Evolutionary conservation across 129 eudicot genomes (phyloP).

Genomic region (Escallonia herrerae): DNA sequence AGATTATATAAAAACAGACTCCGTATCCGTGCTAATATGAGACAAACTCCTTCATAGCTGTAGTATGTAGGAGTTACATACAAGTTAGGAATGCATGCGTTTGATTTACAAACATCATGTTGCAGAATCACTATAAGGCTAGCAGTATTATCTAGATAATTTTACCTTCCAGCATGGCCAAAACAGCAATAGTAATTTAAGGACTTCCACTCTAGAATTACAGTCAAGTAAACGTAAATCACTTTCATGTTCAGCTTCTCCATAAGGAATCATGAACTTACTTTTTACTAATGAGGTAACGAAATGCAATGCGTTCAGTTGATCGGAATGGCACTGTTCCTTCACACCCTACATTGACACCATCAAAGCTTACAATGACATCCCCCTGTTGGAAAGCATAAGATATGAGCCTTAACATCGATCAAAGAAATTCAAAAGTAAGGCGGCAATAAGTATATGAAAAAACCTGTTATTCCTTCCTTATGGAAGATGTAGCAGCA

Average conservation of each 20-base stretch:
- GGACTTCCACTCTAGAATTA: too few species aligned
- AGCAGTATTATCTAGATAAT: neutral
- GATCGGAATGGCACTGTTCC: constrained; percentile 95
- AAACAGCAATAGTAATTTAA: too few species aligned
- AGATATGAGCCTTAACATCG: neutral
- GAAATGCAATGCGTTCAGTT: constrained; percentile 94
- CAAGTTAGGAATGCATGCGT: neutral
- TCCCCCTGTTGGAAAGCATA: constrained; percentile 59
- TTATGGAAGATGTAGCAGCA: too few species aligned
- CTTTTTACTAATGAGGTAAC: constrained; percentile 96
- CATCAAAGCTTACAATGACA: constrained; percentile 85
- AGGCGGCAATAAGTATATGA: too few species aligned
- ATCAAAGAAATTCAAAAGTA: neutral
- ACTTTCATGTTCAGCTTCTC: neutral
- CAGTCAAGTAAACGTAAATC: too few species aligned
- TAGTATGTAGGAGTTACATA: neutral
- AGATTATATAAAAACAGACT: too few species aligned
- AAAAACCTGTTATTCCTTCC: too few species aligned
- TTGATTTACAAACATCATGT: neutral
- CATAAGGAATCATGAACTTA: constrained; percentile 20
- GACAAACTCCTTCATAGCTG: neutral
- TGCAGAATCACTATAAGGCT: neutral
- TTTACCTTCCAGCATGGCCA: too few species aligned
- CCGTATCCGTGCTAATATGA: too few species aligned
- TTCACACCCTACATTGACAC: constrained; percentile 75